Conservation (phyloP, 2,329 filamentous ascomycete species). For the Phyllosticta paracitricarpa region DNA sequence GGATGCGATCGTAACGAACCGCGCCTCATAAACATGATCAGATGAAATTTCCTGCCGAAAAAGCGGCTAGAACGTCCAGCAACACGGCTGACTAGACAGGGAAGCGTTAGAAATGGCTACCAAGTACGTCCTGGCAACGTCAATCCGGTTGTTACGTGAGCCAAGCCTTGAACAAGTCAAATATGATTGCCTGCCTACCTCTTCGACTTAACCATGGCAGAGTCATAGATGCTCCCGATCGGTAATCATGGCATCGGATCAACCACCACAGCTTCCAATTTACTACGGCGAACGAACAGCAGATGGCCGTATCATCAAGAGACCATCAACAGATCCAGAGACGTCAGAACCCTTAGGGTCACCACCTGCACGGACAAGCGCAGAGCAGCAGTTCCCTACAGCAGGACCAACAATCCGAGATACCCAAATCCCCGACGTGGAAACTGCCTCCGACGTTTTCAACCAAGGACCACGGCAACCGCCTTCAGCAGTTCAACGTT, state of each 20-base stretch:
- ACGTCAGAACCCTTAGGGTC: neutral
- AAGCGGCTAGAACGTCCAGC: neutral
- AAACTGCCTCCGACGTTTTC: constrained; percentile 6
- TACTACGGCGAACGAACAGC: constrained; percentile 10
- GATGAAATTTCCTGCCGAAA: neutral
- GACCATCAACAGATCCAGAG: constrained; percentile 8
- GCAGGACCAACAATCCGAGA: neutral
- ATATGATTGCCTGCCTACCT: neutral
- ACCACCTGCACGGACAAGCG: neutral
- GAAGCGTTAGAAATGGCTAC: neutral
- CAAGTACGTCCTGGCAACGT: neutral
- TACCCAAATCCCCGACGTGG: neutral
- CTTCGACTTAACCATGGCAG: neutral
- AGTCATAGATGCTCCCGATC: neutral
- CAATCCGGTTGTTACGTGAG: neutral
- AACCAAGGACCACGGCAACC: neutral
- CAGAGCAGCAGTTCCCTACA: neutral
- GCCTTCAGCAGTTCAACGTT: neutral
- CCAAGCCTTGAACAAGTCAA: neutral
- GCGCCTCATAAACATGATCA: constrained; percentile 4
- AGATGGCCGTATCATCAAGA: constrained; percentile 10
- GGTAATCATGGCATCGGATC: neutral
- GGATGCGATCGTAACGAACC: constrained; percentile 6
- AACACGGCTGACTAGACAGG: neutral
- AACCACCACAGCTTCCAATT: constrained; percentile 3